phyloP scores from a whole-genome alignment of 306 rosid species.

The Oxytropis ochrocephala region DNA sequence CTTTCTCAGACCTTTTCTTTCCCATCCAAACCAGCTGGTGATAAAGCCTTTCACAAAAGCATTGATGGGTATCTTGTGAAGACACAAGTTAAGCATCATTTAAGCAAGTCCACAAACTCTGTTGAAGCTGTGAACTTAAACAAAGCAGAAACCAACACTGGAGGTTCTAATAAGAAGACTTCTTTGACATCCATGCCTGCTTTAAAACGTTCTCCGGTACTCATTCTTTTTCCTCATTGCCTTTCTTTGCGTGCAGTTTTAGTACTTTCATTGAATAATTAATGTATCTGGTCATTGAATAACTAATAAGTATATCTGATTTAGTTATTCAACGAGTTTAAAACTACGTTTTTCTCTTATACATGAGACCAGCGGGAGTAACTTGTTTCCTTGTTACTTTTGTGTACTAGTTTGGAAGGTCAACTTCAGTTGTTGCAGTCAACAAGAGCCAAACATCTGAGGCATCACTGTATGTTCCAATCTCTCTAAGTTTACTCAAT shows the following conservation, averaged over 20 bases:
- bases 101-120: slow-evolving; percentile 37
- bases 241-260: slow-evolving; percentile 1
- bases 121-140: slow-evolving; percentile 33
- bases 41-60: slow-evolving; percentile 60
- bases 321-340: no score
- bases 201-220: slow-evolving; percentile 44
- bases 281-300: no score
- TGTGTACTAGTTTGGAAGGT: slow-evolving; percentile 52
- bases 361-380: background rate
- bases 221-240: background rate
- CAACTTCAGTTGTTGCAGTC: slow-evolving; percentile 32
- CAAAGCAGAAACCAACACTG: slow-evolving; percentile 30
- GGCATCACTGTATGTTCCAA: slow-evolving; percentile 40
- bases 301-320: no score
- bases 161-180: slow-evolving; percentile 23
- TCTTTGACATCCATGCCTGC: slow-evolving; percentile 43
- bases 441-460: slow-evolving; percentile 37
- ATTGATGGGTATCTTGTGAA: slow-evolving; percentile 45
- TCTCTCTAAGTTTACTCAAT: background rate
- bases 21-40: slow-evolving; percentile 47
- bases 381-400: slow-evolving; percentile 3
- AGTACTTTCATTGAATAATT: no score
- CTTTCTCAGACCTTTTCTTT: slow-evolving; percentile 84
- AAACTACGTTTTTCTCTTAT: no score
- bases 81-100: slow-evolving; percentile 34